Evolutionary conservation across 1,284 basidiomycete species (phyloP).

Genomic region (Leccinum griseonigrum): DNA sequence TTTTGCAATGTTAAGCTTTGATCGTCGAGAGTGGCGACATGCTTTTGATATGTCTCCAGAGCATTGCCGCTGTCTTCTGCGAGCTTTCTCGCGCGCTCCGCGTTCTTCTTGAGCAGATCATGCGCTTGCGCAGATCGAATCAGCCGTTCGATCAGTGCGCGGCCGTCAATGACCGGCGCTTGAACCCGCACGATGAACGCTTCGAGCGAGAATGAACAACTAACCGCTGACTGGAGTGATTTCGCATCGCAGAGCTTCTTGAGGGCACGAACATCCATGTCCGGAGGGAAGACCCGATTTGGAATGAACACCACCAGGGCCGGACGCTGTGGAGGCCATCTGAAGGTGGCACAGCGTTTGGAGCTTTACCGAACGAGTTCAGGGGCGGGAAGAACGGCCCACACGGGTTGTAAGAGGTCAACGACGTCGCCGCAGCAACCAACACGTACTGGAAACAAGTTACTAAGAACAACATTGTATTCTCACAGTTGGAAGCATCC

Average conservation of each 20-base stretch:
- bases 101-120: slow-evolving; percentile 86
- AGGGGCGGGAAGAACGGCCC: slow-evolving; percentile 76
- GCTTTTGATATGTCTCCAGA: slow-evolving; percentile 85
- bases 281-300: slow-evolving; percentile 49
- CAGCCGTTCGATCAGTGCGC: slow-evolving; percentile 76
- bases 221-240: slow-evolving; percentile 38
- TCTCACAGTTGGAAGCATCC: slow-evolving; percentile 91
- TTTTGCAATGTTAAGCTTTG: slow-evolving; percentile 54
- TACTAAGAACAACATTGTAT: slow-evolving; percentile 89
- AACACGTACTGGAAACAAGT: slow-evolving; percentile 99
- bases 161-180: slow-evolving; percentile 77
- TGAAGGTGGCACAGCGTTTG: slow-evolving; percentile 47
- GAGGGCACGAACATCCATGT: slow-evolving; percentile 78
- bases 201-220: slow-evolving; percentile 58
- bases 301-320: slow-evolving; percentile 31
- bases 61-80: slow-evolving; percentile 76
- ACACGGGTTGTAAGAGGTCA: slow-evolving; percentile 67
- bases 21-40: slow-evolving; percentile 78
- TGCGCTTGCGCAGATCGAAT: slow-evolving; percentile 83
- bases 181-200: slow-evolving; percentile 73
- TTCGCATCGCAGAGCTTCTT: slow-evolving; percentile 64
- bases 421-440: slow-evolving; percentile 78
- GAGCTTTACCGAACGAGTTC: slow-evolving; percentile 72
- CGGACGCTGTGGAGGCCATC: slow-evolving; percentile 35
- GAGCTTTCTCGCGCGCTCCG: slow-evolving; percentile 86